Base-by-base conservation (phyloP, 73 alveolate species). In the Paramecium pentaurelia region DNA sequence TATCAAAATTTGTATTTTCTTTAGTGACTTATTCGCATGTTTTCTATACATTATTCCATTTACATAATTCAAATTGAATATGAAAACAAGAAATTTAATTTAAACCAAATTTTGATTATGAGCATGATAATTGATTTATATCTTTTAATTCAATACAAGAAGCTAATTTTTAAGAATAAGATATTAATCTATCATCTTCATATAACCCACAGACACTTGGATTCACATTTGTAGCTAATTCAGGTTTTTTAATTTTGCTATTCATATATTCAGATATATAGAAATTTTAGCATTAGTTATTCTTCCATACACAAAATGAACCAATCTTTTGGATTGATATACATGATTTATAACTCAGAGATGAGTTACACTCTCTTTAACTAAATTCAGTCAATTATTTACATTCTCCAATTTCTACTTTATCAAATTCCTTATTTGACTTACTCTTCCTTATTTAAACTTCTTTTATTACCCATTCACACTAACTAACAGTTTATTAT, bases 141-240 rank as follows among this genome's bases (percentile, higher is more conserved):
- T 38, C 70, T 11, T 7, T 16, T 14, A 37, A 18, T 37, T 77
- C 22, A 25, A 14, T 28, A 18, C 88, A 77, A 9, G 42, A 18
- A 14, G 14, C 14, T 0, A 32, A 10, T 20, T 77, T 18, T 36
- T 20, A 12, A 37, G 38, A 16, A 4, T 77, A 77, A 16, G 2
- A 5, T 6, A 42, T 58, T 16, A 20, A 18, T 20, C 38, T 58
- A 12, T 14, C n/a, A 59, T 59, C 38, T 32, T 27, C 6, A 40
- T 30, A 20, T 20, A 77, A 77, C n/a, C 88, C 88, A 77, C 88
- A 77, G 2, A 58, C 88, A 77, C 7, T 77, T 14, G 71, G 36
- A 77, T 77, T 77, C 4, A 77, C 45, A 1, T 8, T 45, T 77
- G 4, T 5, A 40, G 42, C 45, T 25, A 37, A 77, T n/a, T 32